These are phyloP conservation scores for Podila epigama DNA, from an alignment of 192 early-diverging fungal genomes.

Conservation along the genomic window DNA sequence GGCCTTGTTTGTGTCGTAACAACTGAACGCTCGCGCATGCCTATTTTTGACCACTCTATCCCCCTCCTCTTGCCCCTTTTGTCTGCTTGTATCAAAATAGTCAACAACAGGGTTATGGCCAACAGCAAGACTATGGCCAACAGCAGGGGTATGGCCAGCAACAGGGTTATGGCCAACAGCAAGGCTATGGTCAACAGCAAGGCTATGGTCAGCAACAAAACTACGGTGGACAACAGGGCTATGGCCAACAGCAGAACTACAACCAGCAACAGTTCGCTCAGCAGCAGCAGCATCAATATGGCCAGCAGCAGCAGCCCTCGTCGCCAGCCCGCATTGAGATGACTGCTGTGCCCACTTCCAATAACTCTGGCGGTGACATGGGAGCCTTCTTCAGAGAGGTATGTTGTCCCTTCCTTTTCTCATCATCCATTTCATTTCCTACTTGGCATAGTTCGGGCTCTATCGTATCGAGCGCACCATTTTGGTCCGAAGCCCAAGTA, in stretches of 20 bases:
- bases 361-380: constrained; percentile 21
- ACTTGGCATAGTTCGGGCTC: background rate
- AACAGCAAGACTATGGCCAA: constrained; percentile 24
- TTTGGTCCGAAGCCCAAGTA: background rate
- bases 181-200: constrained; percentile 18
- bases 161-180: constrained; percentile 12
- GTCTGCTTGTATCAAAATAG: background rate
- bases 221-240: constrained; percentile 2
- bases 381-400: constrained; percentile 39
- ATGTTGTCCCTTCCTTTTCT: background rate
- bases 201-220: constrained; percentile 13
- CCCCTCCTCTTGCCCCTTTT: background rate
- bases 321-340: constrained; percentile 41
- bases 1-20: background rate
- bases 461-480: background rate
- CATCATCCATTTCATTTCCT: background rate
- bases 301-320: constrained; percentile 13
- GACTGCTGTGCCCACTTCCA: constrained; percentile 14
- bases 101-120: background rate
- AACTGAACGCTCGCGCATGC: too few species aligned
- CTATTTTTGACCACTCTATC: background rate
- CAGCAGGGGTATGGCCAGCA: constrained; percentile 17
- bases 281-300: constrained; percentile 29
- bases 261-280: constrained; percentile 43
- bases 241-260: constrained; percentile 10